These are phyloP conservation scores for Buddleja alternifolia DNA, from an alignment of 257 asterid species.

Conservation along the genomic window DNA sequence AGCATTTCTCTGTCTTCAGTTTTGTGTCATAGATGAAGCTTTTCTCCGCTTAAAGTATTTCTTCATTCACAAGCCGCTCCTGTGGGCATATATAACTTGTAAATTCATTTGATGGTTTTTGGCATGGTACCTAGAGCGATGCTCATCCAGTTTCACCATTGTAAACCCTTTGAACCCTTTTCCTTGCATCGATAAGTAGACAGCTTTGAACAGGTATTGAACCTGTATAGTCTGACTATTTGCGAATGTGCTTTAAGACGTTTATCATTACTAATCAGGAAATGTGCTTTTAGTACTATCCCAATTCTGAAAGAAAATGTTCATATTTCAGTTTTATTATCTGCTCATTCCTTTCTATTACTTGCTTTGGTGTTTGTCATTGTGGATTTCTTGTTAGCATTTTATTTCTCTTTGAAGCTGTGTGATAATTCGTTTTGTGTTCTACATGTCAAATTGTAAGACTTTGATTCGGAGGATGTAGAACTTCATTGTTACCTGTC, in stretches of 20 bases:
- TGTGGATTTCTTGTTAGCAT: neutral
- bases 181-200: neutral
- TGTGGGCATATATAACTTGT: neutral
- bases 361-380: neutral
- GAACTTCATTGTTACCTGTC: neutral
- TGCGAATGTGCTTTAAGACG: neutral
- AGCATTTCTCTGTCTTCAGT: neutral
- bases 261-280: neutral
- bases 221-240: neutral
- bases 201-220: neutral
- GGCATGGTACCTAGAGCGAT: neutral
- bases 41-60: neutral
- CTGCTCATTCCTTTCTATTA: neutral
- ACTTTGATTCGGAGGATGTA: neutral
- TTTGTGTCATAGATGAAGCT: neutral
- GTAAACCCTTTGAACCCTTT: neutral
- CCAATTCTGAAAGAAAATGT: neutral
- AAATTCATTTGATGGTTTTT: neutral
- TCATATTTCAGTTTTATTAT: constrained; percentile 5
- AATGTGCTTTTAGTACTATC: neutral
- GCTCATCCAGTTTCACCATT: neutral
- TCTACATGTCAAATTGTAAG: neutral
- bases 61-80: neutral
- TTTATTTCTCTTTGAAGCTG: neutral
- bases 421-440: neutral